A percentile compares a stretch with the other conserved stretches of the same genome.
Evolutionary conservation across 257 asterid species (phyloP).

Genomic region (Cordia subcordata): DNA sequence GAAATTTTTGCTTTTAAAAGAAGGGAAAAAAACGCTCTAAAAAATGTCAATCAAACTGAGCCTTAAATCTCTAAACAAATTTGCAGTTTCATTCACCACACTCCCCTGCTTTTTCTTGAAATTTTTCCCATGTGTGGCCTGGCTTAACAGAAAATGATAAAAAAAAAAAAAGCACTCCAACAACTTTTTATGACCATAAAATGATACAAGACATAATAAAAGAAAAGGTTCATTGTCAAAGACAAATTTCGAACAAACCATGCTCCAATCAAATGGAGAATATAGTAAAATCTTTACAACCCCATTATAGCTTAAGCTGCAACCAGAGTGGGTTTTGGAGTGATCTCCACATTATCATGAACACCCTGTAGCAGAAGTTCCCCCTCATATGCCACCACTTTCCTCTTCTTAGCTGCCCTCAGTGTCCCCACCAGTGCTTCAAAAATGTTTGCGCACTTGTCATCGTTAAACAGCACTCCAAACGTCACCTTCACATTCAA

Average conservation of each 20-base stretch:
- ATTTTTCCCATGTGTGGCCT: too few species aligned
- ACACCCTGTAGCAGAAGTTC: slow-evolving; percentile 94
- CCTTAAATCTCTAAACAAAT: too few species aligned
- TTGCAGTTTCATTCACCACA: too few species aligned
- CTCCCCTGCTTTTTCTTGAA: too few species aligned
- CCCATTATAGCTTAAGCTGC: neutral
- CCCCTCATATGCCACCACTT: slow-evolving; percentile 78
- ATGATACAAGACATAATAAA: neutral
- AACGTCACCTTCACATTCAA: slow-evolving; percentile 68
- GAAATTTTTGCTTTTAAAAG: too few species aligned
- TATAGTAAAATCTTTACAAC: neutral
- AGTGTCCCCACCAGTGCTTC: slow-evolving; percentile 96
- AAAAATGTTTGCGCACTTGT: slow-evolving; percentile 90
- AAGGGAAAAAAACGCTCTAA: too few species aligned
- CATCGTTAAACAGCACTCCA: slow-evolving; percentile 83
- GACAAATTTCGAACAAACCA: neutral
- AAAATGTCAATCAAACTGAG: too few species aligned
- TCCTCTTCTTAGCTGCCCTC: slow-evolving; percentile 93
- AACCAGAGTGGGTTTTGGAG: slow-evolving; percentile 41
- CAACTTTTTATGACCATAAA: neutral
- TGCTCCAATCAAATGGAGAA: neutral
- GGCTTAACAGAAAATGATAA: too few species aligned
- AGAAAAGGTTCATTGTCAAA: neutral
- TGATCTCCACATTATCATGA: slow-evolving; percentile 85
- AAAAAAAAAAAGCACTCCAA: neutral